These are phyloP conservation scores for Piedraia hortae DNA, from an alignment of 2,329 filamentous ascomycete species.

Conservation along the genomic window DNA sequence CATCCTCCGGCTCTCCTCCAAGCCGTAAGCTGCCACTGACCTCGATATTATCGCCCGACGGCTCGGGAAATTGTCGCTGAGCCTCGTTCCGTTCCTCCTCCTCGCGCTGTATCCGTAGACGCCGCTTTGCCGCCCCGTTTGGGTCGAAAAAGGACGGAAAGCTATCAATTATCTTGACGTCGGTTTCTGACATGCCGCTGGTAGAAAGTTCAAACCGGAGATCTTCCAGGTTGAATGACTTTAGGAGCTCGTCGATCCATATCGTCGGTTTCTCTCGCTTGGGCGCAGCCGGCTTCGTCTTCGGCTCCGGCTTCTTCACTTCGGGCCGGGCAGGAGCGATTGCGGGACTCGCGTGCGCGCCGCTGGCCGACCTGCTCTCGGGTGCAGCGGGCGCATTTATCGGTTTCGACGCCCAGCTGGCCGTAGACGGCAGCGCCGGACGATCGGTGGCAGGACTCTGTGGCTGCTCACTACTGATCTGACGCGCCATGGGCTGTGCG, in stretches of 20 bases:
- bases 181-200: slow-evolving; percentile 18
- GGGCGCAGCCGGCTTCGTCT: slow-evolving; percentile 3
- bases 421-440: slow-evolving; percentile 75
- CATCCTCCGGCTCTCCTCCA: slow-evolving; percentile 76
- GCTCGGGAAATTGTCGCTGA: slow-evolving; percentile 19
- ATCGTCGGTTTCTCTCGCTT: slow-evolving; percentile 1
- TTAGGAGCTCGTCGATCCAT: slow-evolving; percentile 13
- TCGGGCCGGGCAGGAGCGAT: slow-evolving; percentile 16
- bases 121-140: slow-evolving; percentile 55
- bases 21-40: slow-evolving; percentile 58
- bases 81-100: slow-evolving; percentile 27
- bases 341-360: slow-evolving; percentile 57
- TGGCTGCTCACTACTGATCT: slow-evolving; percentile 14
- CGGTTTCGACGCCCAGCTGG: slow-evolving; percentile 64
- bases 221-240: slow-evolving; percentile 15
- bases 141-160: slow-evolving; percentile 62
- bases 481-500: slow-evolving; percentile 36
- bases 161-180: slow-evolving; percentile 24
- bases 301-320: slow-evolving; percentile 1
- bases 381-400: slow-evolving; percentile 36
- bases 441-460: slow-evolving; percentile 28
- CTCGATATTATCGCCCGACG: slow-evolving; percentile 34
- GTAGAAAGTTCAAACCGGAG: slow-evolving; percentile 28
- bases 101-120: slow-evolving; percentile 39
- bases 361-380: slow-evolving; percentile 57